Evolutionary conservation across 495 filamentous ascomycete species (phyloP).

Genomic region (Aspergillus olivimuriae): DNA sequence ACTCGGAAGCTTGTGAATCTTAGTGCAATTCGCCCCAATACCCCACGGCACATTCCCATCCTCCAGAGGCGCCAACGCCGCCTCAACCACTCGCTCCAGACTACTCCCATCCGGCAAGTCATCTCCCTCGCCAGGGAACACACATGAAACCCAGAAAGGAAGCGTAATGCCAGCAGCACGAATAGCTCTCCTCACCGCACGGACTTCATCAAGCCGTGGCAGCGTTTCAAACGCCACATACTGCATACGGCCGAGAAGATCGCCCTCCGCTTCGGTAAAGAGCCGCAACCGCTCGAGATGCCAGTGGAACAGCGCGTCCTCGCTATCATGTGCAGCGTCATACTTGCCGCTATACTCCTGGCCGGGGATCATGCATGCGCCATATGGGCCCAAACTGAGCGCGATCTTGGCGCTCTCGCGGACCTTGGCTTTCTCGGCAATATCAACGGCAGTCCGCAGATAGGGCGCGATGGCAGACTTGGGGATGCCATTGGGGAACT

Average conservation of each 20-base stretch:
- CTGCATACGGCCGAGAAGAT: conserved; percentile 26
- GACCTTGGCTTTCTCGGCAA: conserved; percentile 23
- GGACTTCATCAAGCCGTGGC: conserved; percentile 50
- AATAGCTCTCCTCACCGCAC: conserved; percentile 36
- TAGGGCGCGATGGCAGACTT: conserved; percentile 15
- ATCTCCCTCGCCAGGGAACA: conserved; percentile 51
- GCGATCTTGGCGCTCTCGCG: conserved; percentile 25
- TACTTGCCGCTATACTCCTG: conserved; percentile 60
- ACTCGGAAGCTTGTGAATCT: conserved; percentile 42
- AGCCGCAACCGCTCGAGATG: conserved; percentile 47
- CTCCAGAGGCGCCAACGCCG: conserved; percentile 15
- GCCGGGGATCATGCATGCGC: conserved; percentile 56
- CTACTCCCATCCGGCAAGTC: conserved; percentile 32
- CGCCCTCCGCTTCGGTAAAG: conserved; percentile 33
- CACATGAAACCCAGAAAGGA: conserved; percentile 55
- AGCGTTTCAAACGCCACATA: conserved; percentile 63
- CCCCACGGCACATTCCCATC: conserved; percentile 43
- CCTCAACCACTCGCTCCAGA: conserved; percentile 22
- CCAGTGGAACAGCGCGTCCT: conserved; percentile 43
- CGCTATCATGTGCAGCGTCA: conserved; percentile 35
- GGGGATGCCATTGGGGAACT: conserved; percentile 20
- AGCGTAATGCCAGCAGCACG: conserved; percentile 1
- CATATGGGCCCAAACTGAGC: conserved; percentile 57
- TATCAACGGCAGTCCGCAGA: conserved; percentile 23
- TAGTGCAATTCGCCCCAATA: conserved; percentile 64